Evolutionary conservation across 1,284 basidiomycete species (phyloP).

Genomic region (Rhodotorula sp.): DNA sequence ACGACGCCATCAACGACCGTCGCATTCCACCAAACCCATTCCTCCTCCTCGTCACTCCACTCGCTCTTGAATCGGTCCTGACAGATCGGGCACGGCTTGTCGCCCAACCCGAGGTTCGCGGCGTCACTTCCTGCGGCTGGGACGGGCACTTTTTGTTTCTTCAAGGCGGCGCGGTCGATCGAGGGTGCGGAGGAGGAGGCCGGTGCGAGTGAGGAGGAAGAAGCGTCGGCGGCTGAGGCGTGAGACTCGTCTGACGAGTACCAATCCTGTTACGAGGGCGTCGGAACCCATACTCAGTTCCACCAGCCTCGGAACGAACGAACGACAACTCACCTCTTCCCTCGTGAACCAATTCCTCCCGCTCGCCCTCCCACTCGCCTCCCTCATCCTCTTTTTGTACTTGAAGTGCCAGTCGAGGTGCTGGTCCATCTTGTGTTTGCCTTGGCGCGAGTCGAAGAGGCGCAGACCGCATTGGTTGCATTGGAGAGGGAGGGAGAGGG

Average conservation of each 20-base stretch:
- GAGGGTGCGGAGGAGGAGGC: conserved; percentile 4
- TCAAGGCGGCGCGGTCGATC: conserved; percentile 54
- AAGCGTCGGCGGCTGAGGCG: neutral
- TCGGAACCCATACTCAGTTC: conserved; percentile 34
- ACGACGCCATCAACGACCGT: conserved; percentile 49
- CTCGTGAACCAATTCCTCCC: conserved; percentile 87
- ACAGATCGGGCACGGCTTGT: conserved; percentile 89
- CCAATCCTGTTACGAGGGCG: conserved; percentile 67
- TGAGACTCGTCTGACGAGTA: conserved; percentile 52
- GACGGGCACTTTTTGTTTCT: conserved; percentile 70
- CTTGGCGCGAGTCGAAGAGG: conserved; percentile 68
- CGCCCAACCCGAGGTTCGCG: conserved; percentile 49
- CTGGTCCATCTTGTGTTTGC: conserved; percentile 76
- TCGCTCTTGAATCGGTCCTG: conserved; percentile 91
- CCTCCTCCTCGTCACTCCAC: conserved; percentile 94
- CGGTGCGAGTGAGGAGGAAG: neutral
- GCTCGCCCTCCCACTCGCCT: conserved; percentile 79
- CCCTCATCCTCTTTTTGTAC: conserved; percentile 84
- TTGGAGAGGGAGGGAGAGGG: conserved; percentile 66
- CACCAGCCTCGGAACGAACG: neutral
- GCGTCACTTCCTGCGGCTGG: conserved; percentile 60
- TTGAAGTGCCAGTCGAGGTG: conserved; percentile 98
- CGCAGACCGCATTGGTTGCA: conserved; percentile 94
- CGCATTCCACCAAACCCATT: conserved; percentile 97
- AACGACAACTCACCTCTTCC: conserved; percentile 66